A percentile compares a stretch with the other conserved stretches of the same genome.
These are phyloP conservation scores for Ustilago trichophora DNA, from an alignment of 1,284 basidiomycete genomes.

Conservation along the genomic window DNA sequence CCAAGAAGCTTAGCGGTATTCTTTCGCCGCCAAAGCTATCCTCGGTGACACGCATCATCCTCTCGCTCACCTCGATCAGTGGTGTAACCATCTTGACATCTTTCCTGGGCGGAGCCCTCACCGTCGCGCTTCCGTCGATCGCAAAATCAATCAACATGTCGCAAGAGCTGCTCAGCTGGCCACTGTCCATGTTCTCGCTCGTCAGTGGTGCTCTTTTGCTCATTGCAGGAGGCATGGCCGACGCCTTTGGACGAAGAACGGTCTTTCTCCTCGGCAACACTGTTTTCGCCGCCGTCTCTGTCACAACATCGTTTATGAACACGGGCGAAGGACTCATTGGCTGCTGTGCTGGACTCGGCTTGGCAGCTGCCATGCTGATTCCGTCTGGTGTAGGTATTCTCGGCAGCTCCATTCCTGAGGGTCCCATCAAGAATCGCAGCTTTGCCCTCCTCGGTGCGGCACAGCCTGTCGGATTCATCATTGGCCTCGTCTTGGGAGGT, in stretches of 20 bases:
- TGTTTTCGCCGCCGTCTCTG: conserved; percentile 60
- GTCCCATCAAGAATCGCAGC: conserved; percentile 60
- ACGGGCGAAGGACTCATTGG: conserved; percentile 60
- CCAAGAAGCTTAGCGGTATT: conserved; percentile 20
- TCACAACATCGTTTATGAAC: conserved; percentile 62
- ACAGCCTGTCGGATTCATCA: conserved; percentile 74
- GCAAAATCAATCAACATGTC: conserved; percentile 60
- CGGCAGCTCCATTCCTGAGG: conserved; percentile 60
- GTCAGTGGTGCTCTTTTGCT: conserved; percentile 72
- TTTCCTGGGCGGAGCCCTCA: conserved; percentile 68
- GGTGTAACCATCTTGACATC: conserved; percentile 61
- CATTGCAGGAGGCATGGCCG: conserved; percentile 68
- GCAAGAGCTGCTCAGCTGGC: conserved; percentile 72
- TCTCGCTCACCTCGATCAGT: conserved; percentile 45
- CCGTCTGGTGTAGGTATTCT: conserved; percentile 62
- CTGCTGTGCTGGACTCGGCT: conserved; percentile 58
- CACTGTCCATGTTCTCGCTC: conserved; percentile 72
- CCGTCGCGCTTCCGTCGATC: conserved; percentile 75
- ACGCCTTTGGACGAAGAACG: conserved; percentile 67
- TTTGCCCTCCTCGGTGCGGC: conserved; percentile 71
- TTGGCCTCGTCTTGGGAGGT: conserved; percentile 77
- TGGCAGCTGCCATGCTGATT: conserved; percentile 44
- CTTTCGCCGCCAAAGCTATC: conserved; percentile 30
- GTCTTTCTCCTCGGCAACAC: conserved; percentile 69
- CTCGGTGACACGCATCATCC: conserved; percentile 17